phyloP scores from a whole-genome alignment of 805 yeast species.

The Metschnikowia orientalis region DNA sequence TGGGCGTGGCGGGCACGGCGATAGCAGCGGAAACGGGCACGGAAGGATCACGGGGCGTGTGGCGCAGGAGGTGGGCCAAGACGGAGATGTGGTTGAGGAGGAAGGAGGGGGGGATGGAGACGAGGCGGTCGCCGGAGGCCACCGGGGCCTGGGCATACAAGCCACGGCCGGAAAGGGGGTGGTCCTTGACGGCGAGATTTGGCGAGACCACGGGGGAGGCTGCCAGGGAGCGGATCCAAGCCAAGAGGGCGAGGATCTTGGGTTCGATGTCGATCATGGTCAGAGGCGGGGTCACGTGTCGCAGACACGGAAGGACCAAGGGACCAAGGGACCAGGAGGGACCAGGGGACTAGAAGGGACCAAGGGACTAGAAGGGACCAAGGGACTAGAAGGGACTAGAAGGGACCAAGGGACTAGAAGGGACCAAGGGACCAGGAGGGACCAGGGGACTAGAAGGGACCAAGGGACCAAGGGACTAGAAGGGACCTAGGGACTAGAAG shows the following conservation, averaged over 20 bases:
- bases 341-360: too few species aligned
- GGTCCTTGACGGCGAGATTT: slow-evolving; percentile 39
- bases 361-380: too few species aligned
- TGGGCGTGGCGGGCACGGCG: slow-evolving; percentile 22
- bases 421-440: too few species aligned
- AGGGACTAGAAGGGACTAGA: too few species aligned
- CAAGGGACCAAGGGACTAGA: too few species aligned
- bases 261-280: slow-evolving; percentile 12
- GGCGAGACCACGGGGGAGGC: slow-evolving; percentile 30
- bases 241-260: slow-evolving; percentile 18
- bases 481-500: too few species aligned
- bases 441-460: too few species aligned
- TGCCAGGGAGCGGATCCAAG: slow-evolving; percentile 22
- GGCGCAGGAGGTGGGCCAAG: slow-evolving; percentile 37
- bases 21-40: slow-evolving; percentile 19
- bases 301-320: too few species aligned
- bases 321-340: too few species aligned
- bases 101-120: slow-evolving; percentile 54
- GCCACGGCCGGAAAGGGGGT: slow-evolving; percentile 56
- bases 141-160: slow-evolving; percentile 43
- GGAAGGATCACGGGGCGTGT: slow-evolving; percentile 34
- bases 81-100: slow-evolving; percentile 58
- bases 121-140: slow-evolving; percentile 39
- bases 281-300: too few species aligned
- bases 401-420: too few species aligned